Percentiles rank a stretch among this genome's conserved stretches.
phyloP scores from a whole-genome alignment of 148 eudicot genomes.

The Drosera capensis region DNA sequence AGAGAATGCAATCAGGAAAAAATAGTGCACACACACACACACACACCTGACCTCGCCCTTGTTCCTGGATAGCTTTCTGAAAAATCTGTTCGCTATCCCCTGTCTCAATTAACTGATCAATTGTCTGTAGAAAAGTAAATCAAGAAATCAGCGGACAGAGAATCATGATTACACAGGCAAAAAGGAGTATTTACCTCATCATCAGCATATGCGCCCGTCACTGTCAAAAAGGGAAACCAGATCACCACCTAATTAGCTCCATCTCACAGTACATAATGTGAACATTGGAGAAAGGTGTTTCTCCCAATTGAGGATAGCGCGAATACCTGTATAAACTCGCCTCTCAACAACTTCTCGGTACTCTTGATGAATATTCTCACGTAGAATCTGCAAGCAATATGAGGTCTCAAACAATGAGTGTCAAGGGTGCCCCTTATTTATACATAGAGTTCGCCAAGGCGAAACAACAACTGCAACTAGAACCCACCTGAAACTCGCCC shows the following conservation, averaged over 20 bases:
- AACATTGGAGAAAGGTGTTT: neutral
- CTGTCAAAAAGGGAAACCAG: constrained; percentile 28
- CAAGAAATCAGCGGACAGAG: constrained; percentile 4
- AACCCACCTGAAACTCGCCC: constrained; percentile 82
- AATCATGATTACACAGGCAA: constrained; percentile 2
- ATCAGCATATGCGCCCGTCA: constrained; percentile 80
- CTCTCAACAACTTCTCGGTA: constrained; percentile 93
- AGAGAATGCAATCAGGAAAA: no score
- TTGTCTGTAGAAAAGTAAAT: constrained; percentile 36
- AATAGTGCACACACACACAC: no score
- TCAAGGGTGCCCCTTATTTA: neutral
- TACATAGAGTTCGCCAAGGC: neutral
- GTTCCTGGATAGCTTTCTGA: constrained; percentile 90
- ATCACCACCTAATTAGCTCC: constrained; percentile 4
- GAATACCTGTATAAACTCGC: constrained; percentile 81
- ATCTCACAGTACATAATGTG: neutral
- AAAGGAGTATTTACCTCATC: constrained; percentile 58
- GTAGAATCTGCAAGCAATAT: constrained; percentile 36
- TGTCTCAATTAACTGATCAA: constrained; percentile 79
- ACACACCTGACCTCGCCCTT: constrained; percentile 93
- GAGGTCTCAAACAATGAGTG: neutral
- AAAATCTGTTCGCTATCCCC: constrained; percentile 95
- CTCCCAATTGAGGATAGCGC: constrained; percentile 1
- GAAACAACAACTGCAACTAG: no score
- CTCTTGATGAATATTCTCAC: constrained; percentile 84